Base-by-base conservation (phyloP, 805 yeast species). In the Candida tammaniensis region DNA sequence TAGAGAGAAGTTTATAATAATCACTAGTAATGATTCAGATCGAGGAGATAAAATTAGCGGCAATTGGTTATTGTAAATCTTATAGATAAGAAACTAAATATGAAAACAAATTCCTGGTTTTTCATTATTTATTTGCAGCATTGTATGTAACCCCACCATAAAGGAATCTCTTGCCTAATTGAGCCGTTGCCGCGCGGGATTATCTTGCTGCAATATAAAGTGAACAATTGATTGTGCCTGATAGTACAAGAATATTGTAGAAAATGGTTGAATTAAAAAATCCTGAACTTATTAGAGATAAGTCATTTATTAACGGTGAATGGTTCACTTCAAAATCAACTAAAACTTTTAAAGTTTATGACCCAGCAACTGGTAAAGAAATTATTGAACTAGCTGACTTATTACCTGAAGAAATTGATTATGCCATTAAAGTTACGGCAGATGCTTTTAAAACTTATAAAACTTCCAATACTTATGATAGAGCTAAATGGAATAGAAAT, bases 401-500 rank as follows among this genome's bases (percentile, higher is more conserved):
- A 33, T 51, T 64, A n/a, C 55, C 61, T 1, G 66, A 64, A 40
- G 77, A 55, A 35, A 57, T 64, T 34, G 68, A 63, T 19, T 51
- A 49, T 26, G 71, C 82, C 11, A 74, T 77, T 33, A 63, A 72
- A 31, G 58, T 55, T 28, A 76, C 81, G 2, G 54, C 53, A 30
- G 62, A 60, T 2, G 69, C 79, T 0, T 77, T 74, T 51, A 47
- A 64, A 23, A 44, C 59, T 1, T 77, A 53, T 55, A 72, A 65
- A 46, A 64, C 65, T 30, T 72, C 79, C 2, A 53, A 68, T 8
- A 70, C 76, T 17, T 65, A 70, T 42, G 69, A 74, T 35, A 72
- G 82, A 48, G 49, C 81, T 3, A 48, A 53, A 28, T 70, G 68
- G 74, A 58, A 74, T 46, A 63, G 79, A 52, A 74, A 69, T 29